Base-by-base conservation (phyloP, 768 basidiomycete genomes). In the Rhodotorula sphaerocarpa region DNA sequence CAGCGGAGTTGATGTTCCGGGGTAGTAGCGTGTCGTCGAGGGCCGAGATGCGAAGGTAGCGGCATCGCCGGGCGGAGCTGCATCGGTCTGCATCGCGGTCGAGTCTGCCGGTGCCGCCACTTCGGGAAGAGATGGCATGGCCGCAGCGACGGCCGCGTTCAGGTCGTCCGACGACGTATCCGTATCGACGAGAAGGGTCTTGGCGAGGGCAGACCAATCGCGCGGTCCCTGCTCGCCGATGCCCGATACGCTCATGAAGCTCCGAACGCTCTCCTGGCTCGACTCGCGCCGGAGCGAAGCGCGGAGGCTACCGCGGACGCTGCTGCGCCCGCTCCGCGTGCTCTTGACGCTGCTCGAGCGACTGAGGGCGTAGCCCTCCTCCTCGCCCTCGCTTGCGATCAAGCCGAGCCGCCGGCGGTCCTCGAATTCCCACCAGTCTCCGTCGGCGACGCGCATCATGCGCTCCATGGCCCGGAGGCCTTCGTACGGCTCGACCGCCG, bases 361-460 rank as follows among this genome's bases (percentile, higher is more conserved):
- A 28, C 31, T 41, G 23, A 44, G 55, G 7, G 36, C 44, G 39
- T 7, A n/a, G 27, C 14, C 30, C 42, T 53, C 52, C 42, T 27
- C 27, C 23, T 58, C 60, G 23, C 30, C 48, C 14, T 57, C 70
- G 9, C 16, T 9, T 16, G 36, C 9, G 14, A 75, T 43, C 6
- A 68, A 53, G 2, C 69, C 62, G 12, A 75, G 55, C 21, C 76
- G 50, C 43, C 72, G 66, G 20, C 74, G 47, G 46, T 76, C 76
- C 52, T 79, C 77, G 59, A 70, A 77, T 23, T 72, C 74, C 76
- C 76, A 79, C 41, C 76, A 74, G 10, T 63, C 75, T 7, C 76
- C 78, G 41, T 69, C 66, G 9, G 71, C 62, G 28, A 76, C 76
- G 58, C 73, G 72, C 48, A 75, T 67, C 74, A 77, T 77, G 66